Evolutionary conservation across 345 rosid species (phyloP).

Genomic region (Euphorbia pulcherrima): DNA sequence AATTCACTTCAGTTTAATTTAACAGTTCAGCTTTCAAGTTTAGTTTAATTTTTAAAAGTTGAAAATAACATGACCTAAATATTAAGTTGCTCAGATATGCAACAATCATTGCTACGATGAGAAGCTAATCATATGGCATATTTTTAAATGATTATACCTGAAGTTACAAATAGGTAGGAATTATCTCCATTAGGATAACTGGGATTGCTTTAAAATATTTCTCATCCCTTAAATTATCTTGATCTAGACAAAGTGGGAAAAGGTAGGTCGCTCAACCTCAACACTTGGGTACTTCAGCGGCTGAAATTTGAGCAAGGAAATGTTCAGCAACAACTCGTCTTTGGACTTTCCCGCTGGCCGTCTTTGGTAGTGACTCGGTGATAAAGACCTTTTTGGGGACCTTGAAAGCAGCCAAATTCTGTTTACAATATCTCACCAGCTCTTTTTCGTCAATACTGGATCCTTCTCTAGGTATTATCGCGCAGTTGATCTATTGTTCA

Average conservation of each 20-base stretch:
- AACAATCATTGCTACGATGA: too few species aligned
- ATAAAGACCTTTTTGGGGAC: conserved; percentile 64
- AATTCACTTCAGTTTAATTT: too few species aligned
- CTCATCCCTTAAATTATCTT: neutral
- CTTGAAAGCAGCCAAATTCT: conserved; percentile 76
- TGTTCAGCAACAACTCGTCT: conserved; percentile 61
- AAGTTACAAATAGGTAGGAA: neutral
- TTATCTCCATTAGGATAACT: neutral
- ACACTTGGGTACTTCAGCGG: conserved; percentile 38
- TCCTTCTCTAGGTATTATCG: conserved; percentile 78
- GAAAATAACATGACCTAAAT: too few species aligned
- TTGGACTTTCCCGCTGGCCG: conserved; percentile 65
- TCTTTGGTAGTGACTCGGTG: conserved; percentile 46
- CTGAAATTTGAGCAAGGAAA: conserved; percentile 44
- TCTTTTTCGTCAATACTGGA: conserved; percentile 47
- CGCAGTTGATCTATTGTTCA: conserved; percentile 62
- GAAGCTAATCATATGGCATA: too few species aligned
- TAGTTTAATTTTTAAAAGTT: too few species aligned
- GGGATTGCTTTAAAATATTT: neutral
- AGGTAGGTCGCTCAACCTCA: conserved; percentile 25
- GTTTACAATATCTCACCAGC: conserved; percentile 54
- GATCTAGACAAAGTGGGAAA: too few species aligned
- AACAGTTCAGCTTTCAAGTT: too few species aligned
- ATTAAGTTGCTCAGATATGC: too few species aligned
- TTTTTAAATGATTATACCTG: too few species aligned